These are phyloP conservation scores for Podosphaera leucotricha DNA, from an alignment of 2,329 filamentous ascomycete genomes.

Conservation along the genomic window DNA sequence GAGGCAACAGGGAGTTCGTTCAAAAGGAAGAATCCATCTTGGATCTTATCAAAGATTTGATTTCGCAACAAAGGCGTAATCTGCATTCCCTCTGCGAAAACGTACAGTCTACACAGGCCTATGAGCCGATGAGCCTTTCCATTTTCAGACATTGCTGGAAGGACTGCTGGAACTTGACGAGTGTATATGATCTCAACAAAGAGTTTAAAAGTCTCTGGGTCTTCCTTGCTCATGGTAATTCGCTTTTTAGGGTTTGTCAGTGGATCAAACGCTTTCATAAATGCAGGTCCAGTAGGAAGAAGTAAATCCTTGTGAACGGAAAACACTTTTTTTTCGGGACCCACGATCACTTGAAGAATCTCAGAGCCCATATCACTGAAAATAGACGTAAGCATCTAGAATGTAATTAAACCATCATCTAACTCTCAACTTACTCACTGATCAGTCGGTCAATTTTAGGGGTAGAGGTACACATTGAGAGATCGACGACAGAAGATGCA, in stretches of 20 bases:
- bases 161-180: conserved; percentile 3
- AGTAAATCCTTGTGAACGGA: conserved; percentile 7
- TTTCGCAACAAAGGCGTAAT: conserved; percentile 5
- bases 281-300: not conserved
- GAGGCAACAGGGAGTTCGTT: conserved; percentile 3
- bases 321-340: conserved; percentile 1
- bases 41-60: conserved; percentile 10
- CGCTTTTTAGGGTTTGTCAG: not conserved
- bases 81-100: conserved; percentile 4
- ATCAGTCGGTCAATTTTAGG: not conserved
- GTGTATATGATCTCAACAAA: conserved; percentile 8
- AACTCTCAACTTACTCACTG: conserved; percentile 1
- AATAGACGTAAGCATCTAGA: not conserved
- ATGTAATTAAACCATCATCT: not conserved
- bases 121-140: conserved; percentile 2
- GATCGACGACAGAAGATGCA: not conserved
- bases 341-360: conserved; percentile 4
- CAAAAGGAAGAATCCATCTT: conserved; percentile 7
- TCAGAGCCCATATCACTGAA: conserved; percentile 5
- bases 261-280: not conserved
- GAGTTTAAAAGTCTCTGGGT: conserved; percentile 6
- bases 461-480: not conserved
- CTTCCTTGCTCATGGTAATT: conserved; percentile 1
- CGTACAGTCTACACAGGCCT: conserved; percentile 7
- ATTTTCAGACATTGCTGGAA: not conserved